Base-by-base conservation (phyloP, 2,329 filamentous ascomycete genomes). In the Cladosporium sphaerospermum region DNA sequence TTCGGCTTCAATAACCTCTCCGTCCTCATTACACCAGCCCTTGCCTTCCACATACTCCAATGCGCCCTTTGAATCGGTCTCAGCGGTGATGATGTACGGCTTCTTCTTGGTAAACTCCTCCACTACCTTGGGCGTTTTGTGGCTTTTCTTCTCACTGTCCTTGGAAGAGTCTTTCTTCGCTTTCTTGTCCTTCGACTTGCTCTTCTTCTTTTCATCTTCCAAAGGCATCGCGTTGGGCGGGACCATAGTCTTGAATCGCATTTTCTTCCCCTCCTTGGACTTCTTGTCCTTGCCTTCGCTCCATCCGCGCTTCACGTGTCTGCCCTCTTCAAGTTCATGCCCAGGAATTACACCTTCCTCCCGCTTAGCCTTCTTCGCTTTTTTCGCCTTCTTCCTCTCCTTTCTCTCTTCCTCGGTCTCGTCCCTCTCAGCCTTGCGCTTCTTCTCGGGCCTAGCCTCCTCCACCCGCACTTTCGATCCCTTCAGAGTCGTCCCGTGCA, bases 101-200 rank as follows among this genome's bases (percentile, higher is more conserved):
- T 82, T 83, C 7, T 86, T 90, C 67, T 89, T 90, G 61, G 86
- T 82, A 66, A 96, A 97, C 67, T 99, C 93, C 69, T 97, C 91
- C 3, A 97, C 79, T 3, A 89, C 75, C 61, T 82, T 83, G 60
- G 80, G 83, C 60, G 77, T 67, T 7, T 75, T 72, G 3, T 70
- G 57, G 40, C 57, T 70, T 56, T 76, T 75, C 41, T 73, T 36
- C 48, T 74, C 71, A 43, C 78, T 77, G 61, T 82, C 80, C 56
- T 78, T 80, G 59, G 80, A 81, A 66, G 80, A 82, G 61, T 82
- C 83, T 60, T 80, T 82, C 59, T 77, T 66, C 3, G 73, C 70
- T 3, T 71, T 62, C 88, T 51, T 51, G 16, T 51, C 48, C 9
- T 51, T 51, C 32, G 18, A 23, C 40, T 51, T 51, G 32, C 44